phyloP scores from a whole-genome alignment of 495 filamentous ascomycete genomes.

The Daldinia childiae region DNA sequence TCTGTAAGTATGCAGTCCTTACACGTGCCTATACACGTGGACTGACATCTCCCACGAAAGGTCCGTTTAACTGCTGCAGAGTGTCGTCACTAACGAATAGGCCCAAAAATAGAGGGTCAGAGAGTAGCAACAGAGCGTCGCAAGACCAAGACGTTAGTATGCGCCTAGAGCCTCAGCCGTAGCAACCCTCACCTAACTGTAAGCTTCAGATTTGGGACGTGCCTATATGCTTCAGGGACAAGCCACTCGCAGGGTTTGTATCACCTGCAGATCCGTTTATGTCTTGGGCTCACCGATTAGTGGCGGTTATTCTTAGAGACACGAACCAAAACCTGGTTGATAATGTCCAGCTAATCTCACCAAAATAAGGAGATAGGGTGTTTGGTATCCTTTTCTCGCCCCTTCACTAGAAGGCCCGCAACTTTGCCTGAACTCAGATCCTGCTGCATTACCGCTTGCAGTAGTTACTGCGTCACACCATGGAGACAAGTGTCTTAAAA shows the following conservation, averaged over 20 bases:
- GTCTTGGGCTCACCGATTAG: conserved; percentile 33
- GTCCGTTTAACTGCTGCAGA: conserved; percentile 12
- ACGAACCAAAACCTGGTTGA: conserved; percentile 25
- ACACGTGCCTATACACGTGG: conserved; percentile 28
- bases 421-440: conserved; percentile 14
- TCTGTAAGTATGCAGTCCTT: conserved; percentile 9
- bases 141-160: conserved; percentile 3
- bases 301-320: conserved; percentile 42
- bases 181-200: conserved; percentile 17
- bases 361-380: conserved; percentile 5
- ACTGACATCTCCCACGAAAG: conserved; percentile 8
- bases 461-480: conserved; percentile 29
- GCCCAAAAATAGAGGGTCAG: background rate
- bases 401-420: conserved; percentile 23
- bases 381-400: conserved; percentile 1
- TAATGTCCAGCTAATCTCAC: conserved; percentile 11
- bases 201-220: conserved; percentile 12
- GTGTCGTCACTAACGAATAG: conserved; percentile 11
- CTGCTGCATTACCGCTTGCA: conserved; percentile 19
- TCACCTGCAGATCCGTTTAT: conserved; percentile 35
- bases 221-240: conserved; percentile 16
- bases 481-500: conserved; percentile 27
- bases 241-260: conserved; percentile 30
- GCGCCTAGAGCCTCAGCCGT: conserved; percentile 7
- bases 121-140: conserved; percentile 6